Base-by-base conservation (phyloP, 306 rosid species). In the Ormosia semicastrata region DNA sequence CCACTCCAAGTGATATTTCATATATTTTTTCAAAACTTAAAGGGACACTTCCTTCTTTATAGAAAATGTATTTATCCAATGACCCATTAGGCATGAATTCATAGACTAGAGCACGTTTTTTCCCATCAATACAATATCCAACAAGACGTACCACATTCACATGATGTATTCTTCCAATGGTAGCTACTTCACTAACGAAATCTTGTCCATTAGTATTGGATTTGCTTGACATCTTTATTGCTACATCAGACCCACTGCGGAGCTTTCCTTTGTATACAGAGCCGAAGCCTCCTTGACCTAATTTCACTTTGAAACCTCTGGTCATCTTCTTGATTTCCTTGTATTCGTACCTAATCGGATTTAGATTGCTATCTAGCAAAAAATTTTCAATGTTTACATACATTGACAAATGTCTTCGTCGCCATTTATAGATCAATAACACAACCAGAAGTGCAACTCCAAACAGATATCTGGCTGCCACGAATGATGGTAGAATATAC, bases 141-240 rank as follows among this genome's bases (percentile, higher is more conserved):
- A 84, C 18, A 0, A 84, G 56, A 4, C 46, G 36, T 0, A 84
- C 87, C 0, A 84, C 81, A 72, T 84, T 84, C 4, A 6, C n/a
- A 63, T 83, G 83, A 24, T 83, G 69, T 70, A 83, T 77, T 65
- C 85, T 82, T 17, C 85, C 85, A 7, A 82, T 75, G 2, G 85
- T 75, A 7, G 71, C 81, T 0, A 83, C 83, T 64, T 83, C 87
- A 36, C 14, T 78, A 0, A 78, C 78, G 18, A 84, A 84, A 0
- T 84, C 87, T 18, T 84, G 72, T 2, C 87, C 87, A 34, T 66
- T 71, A 18, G 34, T 30, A 2, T 78, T 78, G 0, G 71, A 8
- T 56, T 84, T 73, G 0, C 13, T 4, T 77, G 72, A 66, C 15
- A 78, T 71, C 63, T 84, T 84, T 53, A 84, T 52, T 2, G 84